Base-by-base conservation (phyloP, 1,139 yeast species). In the Yamadazyma friedrichii region DNA sequence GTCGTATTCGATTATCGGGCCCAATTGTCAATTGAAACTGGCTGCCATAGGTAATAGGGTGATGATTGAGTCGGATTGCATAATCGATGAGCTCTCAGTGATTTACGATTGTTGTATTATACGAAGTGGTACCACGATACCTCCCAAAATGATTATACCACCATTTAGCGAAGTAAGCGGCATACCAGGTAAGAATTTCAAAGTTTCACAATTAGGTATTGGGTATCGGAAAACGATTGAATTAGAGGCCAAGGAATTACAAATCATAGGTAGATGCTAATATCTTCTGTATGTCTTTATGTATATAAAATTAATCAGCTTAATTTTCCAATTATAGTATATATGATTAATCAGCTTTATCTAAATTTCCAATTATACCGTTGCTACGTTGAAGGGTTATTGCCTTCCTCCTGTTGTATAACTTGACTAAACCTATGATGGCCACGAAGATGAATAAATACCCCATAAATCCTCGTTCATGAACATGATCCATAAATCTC, bases 21-120 rank as follows among this genome's bases (percentile, higher is more conserved):
- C 50, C 4, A 56, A 63, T 32, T 53, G 76, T 8, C 45, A 40
- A 4, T 52, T 83, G 1, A 59, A 66, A 15, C 70, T 74, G 59
- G 77, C 76, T 2, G 66, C 62, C 35, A 70, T 85, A 11, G 93
- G 91, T 1, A 71, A 67, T 45, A 58, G 85, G 40, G 85, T 84
- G 25, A 48, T 65, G 9, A 64, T 85, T 4, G 89, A 76, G 22
- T 48, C 53, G 0, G 48, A 64, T 31, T 73, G 78, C 44, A 38
- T 43, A 0, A 47, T 77, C 17, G 67, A 76, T 9, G 65, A 69
- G 44, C 62, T 70, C 40, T 64, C 76, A 5, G 70, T 80, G n/a
- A 62, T 85, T 26, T 78, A 80, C 48, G 89, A 84, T 51, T 80
- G 87, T 50, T 82, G 82, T 31, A 54, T 78, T 9, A 64, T 85